Conservation (phyloP, 1,139 yeast genomes). For the Taiozyma sp. region DNA sequence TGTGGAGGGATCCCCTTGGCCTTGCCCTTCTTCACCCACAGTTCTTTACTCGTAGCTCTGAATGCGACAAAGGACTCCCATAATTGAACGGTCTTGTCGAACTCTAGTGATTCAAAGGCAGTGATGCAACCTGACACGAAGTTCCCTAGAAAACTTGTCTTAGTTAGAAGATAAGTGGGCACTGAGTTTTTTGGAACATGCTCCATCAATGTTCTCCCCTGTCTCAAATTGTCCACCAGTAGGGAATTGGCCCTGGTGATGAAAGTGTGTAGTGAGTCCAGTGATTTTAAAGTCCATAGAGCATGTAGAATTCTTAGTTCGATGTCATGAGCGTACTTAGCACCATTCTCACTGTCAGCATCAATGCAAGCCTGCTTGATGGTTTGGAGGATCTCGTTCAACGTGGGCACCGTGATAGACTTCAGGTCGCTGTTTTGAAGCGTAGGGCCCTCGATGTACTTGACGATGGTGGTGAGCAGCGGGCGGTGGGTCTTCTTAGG, state of each 20-base stretch:
- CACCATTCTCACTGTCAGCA: slow-evolving; percentile 18
- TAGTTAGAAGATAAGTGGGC: slow-evolving; percentile 25
- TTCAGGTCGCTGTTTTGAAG: slow-evolving; percentile 1
- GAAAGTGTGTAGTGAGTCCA: slow-evolving; percentile 28
- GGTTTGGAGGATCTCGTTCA: slow-evolving; percentile 14
- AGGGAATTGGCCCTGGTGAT: slow-evolving; percentile 23
- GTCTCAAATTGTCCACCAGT: slow-evolving; percentile 23
- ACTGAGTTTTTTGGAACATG: slow-evolving; percentile 6
- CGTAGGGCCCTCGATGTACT: slow-evolving; percentile 28
- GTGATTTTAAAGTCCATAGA: slow-evolving; percentile 24
- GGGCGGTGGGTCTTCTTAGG: slow-evolving; percentile 33
- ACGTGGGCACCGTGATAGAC: slow-evolving; percentile 17
- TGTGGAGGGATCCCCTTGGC: slow-evolving; percentile 3
- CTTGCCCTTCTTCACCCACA: slow-evolving; percentile 8
- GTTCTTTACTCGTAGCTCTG: slow-evolving; percentile 33
- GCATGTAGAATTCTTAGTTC: slow-evolving; percentile 22
- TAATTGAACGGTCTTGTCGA: slow-evolving; percentile 51
- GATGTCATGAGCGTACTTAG: slow-evolving; percentile 23
- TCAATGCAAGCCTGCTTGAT: slow-evolving; percentile 15
- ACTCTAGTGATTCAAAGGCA: slow-evolving; percentile 49
- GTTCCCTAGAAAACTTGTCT: slow-evolving; percentile 36
- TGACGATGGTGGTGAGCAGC: slow-evolving; percentile 31
- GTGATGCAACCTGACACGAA: slow-evolving; percentile 40
- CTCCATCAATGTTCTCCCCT: slow-evolving; percentile 13
- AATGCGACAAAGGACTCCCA: slow-evolving; percentile 52